Conservation (phyloP, 1,139 yeast genomes). For the Suhomyces atakaporum region DNA sequence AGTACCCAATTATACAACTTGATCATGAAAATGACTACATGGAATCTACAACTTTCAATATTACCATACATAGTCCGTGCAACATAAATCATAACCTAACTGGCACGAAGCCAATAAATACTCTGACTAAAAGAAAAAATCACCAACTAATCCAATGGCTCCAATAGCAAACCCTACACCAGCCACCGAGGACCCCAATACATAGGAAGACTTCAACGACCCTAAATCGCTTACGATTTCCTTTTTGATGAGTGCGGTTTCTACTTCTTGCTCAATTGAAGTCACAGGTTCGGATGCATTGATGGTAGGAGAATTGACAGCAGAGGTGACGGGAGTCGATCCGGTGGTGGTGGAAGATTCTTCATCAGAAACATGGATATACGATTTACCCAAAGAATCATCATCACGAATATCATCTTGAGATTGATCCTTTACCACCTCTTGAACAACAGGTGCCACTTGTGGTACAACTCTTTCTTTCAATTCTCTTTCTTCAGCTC, state of each 20-base stretch:
- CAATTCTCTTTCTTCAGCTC: constrained; percentile 8
- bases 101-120: constrained; percentile 5
- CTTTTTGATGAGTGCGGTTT: constrained; percentile 42
- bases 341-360: constrained; percentile 26
- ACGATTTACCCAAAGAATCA: constrained; percentile 51
- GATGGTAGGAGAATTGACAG: constrained; percentile 35
- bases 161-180: constrained; percentile 47
- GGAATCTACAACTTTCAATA: background rate
- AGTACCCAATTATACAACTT: no score
- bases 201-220: constrained; percentile 32
- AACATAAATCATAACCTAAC: constrained; percentile 7
- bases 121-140: constrained; percentile 29
- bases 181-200: constrained; percentile 39
- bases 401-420: constrained; percentile 17
- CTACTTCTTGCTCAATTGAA: constrained; percentile 45
- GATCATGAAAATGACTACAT: no score
- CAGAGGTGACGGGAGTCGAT: constrained; percentile 34
- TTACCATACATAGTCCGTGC: background rate
- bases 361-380: constrained; percentile 52
- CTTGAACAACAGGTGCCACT: constrained; percentile 6
- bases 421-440: constrained; percentile 2
- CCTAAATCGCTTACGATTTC: constrained; percentile 37
- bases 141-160: constrained; percentile 53
- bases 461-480: constrained; percentile 6
- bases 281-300: constrained; percentile 9